Percentiles rank a stretch among this genome's conserved stretches.
Conservation (phyloP, 176 grass and related monocot species). For the Thinopyrum elongatum region DNA sequence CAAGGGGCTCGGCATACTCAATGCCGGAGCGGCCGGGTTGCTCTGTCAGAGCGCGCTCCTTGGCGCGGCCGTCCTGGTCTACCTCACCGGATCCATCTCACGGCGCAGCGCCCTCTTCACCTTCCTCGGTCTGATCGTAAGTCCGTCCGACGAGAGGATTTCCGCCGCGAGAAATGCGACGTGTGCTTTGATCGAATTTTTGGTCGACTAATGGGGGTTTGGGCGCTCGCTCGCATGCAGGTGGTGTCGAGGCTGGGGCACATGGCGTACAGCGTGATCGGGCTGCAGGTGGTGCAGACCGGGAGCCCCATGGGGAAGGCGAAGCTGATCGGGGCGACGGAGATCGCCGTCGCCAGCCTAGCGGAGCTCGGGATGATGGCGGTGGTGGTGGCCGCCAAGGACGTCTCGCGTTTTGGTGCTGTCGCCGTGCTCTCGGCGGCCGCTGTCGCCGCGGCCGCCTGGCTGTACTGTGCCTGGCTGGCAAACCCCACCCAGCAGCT, state of each 20-base stretch:
- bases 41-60: slow-evolving; percentile 48
- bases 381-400: slow-evolving; percentile 32
- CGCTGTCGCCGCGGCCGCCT: slow-evolving; percentile 35
- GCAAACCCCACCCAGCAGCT: slow-evolving; percentile 10
- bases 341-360: slow-evolving; percentile 61
- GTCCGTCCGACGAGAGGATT: neutral
- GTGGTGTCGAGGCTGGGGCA: slow-evolving; percentile 58
- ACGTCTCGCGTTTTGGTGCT: slow-evolving; percentile 32
- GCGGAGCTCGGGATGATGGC: slow-evolving; percentile 58
- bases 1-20: slow-evolving; percentile 53
- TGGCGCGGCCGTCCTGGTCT: slow-evolving; percentile 31
- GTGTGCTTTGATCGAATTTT: neutral
- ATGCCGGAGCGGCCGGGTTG: slow-evolving; percentile 54
- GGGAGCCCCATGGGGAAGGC: slow-evolving; percentile 46
- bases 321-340: slow-evolving; percentile 54
- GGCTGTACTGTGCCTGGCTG: slow-evolving; percentile 52
- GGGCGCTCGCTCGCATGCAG: neutral
- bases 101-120: slow-evolving; percentile 18
- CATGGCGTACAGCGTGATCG: slow-evolving; percentile 58
- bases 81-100: slow-evolving; percentile 20
- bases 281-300: slow-evolving; percentile 63
- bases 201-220: neutral
- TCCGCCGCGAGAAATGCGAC: neutral
- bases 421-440: slow-evolving; percentile 47
- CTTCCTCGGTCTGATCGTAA: slow-evolving; percentile 56